A percentile compares a stretch with the other conserved stretches of the same genome.
phyloP scores from a whole-genome alignment of 2,329 filamentous ascomycete genomes.

The Capronia americana region DNA sequence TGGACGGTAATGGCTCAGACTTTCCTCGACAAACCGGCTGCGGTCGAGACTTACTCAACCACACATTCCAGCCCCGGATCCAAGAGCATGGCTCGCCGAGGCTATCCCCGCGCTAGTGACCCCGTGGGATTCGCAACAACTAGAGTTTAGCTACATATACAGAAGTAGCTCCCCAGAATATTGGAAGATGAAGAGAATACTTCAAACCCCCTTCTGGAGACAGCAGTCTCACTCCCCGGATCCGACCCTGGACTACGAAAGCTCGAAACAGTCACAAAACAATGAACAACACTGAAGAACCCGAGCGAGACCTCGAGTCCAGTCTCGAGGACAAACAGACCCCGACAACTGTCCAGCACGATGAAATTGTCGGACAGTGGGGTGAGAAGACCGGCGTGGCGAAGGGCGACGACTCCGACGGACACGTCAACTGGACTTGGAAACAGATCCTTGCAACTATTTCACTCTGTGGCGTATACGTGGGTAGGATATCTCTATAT shows the following conservation, averaged over 20 bases:
- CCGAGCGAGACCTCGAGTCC: conserved; percentile 7
- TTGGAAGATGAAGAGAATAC: neutral
- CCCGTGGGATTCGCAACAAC: neutral
- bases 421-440: conserved; percentile 28
- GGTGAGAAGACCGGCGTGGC: conserved; percentile 16
- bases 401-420: conserved; percentile 27
- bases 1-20: neutral
- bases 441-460: conserved; percentile 25
- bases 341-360: conserved; percentile 3
- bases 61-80: conserved; percentile 1
- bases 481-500: conserved; percentile 13
- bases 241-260: neutral
- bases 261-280: neutral
- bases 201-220: neutral
- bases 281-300: conserved; percentile 12
- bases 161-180: neutral
- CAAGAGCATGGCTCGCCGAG: neutral
- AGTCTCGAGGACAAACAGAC: conserved; percentile 11
- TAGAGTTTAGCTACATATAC: conserved; percentile 4
- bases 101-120: neutral
- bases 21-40: too few species aligned
- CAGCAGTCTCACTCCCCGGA: neutral
- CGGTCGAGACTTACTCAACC: conserved; percentile 1
- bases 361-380: conserved; percentile 5
- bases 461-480: conserved; percentile 25